Evolutionary conservation across 2,329 filamentous ascomycete genomes (phyloP).

Genomic region (Neurospora crassa): DNA sequence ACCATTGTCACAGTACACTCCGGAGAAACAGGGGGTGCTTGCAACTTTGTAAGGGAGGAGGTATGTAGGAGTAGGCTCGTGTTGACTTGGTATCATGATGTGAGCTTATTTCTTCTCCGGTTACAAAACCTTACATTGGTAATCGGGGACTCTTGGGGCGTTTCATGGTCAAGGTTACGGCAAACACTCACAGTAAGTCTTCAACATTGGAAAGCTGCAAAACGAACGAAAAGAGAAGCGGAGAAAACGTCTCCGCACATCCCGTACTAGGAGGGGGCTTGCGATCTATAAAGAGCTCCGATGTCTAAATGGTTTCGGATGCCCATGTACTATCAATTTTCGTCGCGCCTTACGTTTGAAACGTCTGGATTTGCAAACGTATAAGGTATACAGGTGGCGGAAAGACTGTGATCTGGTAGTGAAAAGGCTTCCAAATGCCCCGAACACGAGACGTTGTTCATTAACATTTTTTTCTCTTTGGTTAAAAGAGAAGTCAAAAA

Average conservation of each 20-base stretch:
- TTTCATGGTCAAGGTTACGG: not conserved
- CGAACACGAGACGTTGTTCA: not conserved
- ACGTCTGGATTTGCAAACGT: not conserved
- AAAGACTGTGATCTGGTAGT: not conserved
- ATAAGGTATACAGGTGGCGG: not conserved
- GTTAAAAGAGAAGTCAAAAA: not conserved
- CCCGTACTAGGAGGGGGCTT: not conserved
- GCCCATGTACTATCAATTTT: not conserved
- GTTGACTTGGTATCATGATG: not conserved
- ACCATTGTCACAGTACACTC: not conserved
- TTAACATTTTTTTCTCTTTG: not conserved
- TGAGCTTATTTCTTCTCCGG: not conserved
- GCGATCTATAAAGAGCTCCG: not conserved
- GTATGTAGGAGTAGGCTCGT: slow-evolving; percentile 6
- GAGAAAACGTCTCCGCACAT: not conserved
- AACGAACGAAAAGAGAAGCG: not conserved
- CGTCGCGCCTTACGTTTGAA: not conserved
- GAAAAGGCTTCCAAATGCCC: not conserved
- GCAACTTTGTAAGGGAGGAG: slow-evolving; percentile 4
- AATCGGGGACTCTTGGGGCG: slow-evolving; percentile 4
- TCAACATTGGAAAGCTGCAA: not conserved
- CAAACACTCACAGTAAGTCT: not conserved
- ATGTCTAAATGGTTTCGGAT: not conserved
- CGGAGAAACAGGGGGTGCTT: slow-evolving; percentile 2
- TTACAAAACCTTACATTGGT: not conserved